Percentiles rank a stretch among this genome's conserved stretches.
Evolutionary conservation across 768 basidiomycete species (phyloP).

Genomic region (Boletus eberwhitei): DNA sequence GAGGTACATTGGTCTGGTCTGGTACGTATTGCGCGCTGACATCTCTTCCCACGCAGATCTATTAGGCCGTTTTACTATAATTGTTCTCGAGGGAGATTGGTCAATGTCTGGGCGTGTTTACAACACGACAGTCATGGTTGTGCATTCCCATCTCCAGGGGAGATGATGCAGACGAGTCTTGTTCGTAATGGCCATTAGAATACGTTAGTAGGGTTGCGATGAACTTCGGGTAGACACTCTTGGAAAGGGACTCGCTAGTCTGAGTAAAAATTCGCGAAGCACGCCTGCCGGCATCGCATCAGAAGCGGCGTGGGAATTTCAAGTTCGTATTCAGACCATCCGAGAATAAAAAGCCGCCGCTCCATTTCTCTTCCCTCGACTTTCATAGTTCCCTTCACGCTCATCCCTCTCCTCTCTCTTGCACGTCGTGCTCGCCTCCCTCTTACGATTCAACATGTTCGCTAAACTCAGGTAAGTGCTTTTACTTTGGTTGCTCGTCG

Average conservation of each 20-base stretch:
- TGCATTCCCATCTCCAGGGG: conserved; percentile 10
- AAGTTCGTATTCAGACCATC: conserved; percentile 3
- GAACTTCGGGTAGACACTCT: conserved; percentile 5
- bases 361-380: neutral
- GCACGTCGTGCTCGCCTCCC: neutral
- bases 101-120: neutral
- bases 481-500: rapidly evolving
- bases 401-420: conserved; percentile 14
- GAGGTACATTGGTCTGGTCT: conserved; percentile 53
- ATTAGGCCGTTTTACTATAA: conserved; percentile 19
- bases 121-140: neutral
- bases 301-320: conserved; percentile 21
- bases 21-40: neutral
- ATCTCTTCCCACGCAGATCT: conserved; percentile 30
- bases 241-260: neutral
- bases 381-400: conserved; percentile 14
- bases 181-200: neutral
- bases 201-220: conserved; percentile 3
- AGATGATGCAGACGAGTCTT: neutral
- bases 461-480: conserved; percentile 43
- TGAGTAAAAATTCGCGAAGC: conserved; percentile 14
- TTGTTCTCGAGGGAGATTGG: neutral
- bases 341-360: conserved; percentile 23
- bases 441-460: conserved; percentile 44
- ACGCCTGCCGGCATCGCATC: conserved; percentile 20